Evolutionary conservation across 2,329 filamentous ascomycete species (phyloP).

Genomic region (Lachnellula occidentalis): DNA sequence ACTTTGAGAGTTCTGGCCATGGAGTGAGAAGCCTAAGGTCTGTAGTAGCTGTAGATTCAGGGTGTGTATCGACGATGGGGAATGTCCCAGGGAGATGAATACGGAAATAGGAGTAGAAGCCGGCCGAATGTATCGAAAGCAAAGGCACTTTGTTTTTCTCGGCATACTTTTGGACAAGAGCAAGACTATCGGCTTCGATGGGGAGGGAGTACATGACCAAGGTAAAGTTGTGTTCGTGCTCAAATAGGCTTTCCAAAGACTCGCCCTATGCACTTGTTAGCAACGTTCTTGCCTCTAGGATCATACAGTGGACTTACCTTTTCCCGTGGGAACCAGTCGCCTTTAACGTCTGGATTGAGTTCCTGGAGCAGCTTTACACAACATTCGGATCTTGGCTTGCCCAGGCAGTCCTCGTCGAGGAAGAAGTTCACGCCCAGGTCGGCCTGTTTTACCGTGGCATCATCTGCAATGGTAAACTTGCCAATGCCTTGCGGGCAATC

Average conservation of each 20-base stretch:
- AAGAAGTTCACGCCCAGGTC: conserved; percentile 98
- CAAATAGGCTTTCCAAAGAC: conserved; percentile 29
- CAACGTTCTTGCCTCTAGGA: background rate
- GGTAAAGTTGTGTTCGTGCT: conserved; percentile 43
- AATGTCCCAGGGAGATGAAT: conserved; percentile 72
- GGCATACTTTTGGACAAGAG: conserved; percentile 44
- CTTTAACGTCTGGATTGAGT: conserved; percentile 87
- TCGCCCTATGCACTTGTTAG: conserved; percentile 16
- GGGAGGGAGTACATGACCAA: conserved; percentile 58
- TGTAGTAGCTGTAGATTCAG: conserved; percentile 75
- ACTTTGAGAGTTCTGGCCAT: conserved; percentile 74
- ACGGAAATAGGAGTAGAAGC: conserved; percentile 89
- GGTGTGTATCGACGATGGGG: conserved; percentile 93
- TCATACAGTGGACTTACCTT: conserved; percentile 31
- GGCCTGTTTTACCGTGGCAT: conserved; percentile 66
- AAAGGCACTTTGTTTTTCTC: conserved; percentile 61
- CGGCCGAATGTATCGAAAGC: conserved; percentile 79
- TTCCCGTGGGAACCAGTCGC: conserved; percentile 57
- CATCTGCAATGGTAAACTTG: conserved; percentile 84
- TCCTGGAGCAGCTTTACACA: conserved; percentile 74
- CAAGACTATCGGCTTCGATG: conserved; percentile 46
- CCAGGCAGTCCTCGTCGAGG: conserved; percentile 71
- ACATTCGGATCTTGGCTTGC: conserved; percentile 71
- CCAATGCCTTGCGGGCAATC: conserved; percentile 62
- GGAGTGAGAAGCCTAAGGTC: conserved; percentile 80